Conservation (phyloP, 108 stramenopile genomes). For the Nitzschia inconspicua region DNA sequence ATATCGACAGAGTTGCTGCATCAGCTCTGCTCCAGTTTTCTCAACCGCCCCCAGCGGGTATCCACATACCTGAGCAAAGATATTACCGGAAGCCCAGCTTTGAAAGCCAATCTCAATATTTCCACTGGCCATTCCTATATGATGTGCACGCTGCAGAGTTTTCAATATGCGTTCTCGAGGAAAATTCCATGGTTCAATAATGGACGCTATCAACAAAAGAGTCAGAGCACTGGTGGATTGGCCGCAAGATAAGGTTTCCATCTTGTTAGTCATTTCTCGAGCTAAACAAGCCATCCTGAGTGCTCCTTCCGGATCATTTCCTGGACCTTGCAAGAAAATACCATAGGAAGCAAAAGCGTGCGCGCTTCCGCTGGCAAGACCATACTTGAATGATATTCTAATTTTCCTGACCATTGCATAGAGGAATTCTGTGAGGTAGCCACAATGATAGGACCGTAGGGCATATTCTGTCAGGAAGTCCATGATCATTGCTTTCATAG, state of each 20-base stretch:
- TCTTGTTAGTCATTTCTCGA: constrained; percentile 12
- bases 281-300: constrained; percentile 24
- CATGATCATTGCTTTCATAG: constrained; percentile 5
- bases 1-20: constrained; percentile 15
- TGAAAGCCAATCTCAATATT: constrained; percentile 29
- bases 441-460: constrained; percentile 13
- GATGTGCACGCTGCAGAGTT: constrained; percentile 9
- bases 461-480: constrained; percentile 14
- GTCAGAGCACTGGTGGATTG: not conserved
- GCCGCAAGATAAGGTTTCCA: not conserved
- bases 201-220: constrained; percentile 4
- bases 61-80: constrained; percentile 15
- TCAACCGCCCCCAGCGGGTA: constrained; percentile 24
- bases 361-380: constrained; percentile 15
- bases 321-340: not conserved
- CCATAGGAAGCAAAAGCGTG: constrained; percentile 22
- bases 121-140: constrained; percentile 25
- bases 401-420: constrained; percentile 17
- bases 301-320: constrained; percentile 12
- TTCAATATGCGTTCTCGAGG: constrained; percentile 13
- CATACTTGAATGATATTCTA: constrained; percentile 22
- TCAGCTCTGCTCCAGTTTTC: constrained; percentile 18
- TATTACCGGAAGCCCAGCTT: constrained; percentile 10
- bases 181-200: constrained; percentile 25
- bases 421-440: constrained; percentile 9